phyloP scores from a whole-genome alignment of 371 early-diverging fungal genomes.

The Rhizopus arrhizus region DNA sequence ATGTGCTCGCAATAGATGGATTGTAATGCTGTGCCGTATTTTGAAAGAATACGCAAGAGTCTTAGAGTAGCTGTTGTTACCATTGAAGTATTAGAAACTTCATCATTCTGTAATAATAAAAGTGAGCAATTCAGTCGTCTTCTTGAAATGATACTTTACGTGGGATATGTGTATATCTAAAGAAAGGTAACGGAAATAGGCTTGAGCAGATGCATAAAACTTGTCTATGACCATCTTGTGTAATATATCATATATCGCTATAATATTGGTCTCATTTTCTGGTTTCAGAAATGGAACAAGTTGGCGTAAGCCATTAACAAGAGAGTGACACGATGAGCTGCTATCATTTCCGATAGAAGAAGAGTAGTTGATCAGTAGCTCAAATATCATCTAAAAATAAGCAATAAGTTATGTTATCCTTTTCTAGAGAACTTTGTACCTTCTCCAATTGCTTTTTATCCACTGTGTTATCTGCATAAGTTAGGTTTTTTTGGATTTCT shows the following conservation, averaged over 20 bases:
- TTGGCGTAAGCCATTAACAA: conserved; percentile 21
- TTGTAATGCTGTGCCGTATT: conserved; percentile 61
- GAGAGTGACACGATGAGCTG: neutral
- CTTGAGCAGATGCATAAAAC: conserved; percentile 31
- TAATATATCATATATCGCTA: conserved; percentile 21
- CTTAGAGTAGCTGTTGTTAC: conserved; percentile 67
- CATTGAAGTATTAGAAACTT: conserved; percentile 33
- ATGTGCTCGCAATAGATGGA: conserved; percentile 47
- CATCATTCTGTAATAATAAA: conserved; percentile 1
- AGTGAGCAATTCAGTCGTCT: neutral
- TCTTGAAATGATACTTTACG: conserved; percentile 14
- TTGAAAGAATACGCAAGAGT: conserved; percentile 66
- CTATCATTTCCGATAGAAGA: conserved; percentile 7
- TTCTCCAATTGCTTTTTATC: conserved; percentile 19
- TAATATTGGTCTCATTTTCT: conserved; percentile 8
- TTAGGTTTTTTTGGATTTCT: conserved; percentile 6
- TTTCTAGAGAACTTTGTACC: conserved; percentile 13
- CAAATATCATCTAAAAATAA: conserved; percentile 15
- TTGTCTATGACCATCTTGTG: conserved; percentile 28
- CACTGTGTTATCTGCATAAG: neutral
- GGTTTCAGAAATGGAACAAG: conserved; percentile 12
- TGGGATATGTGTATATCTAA: conserved; percentile 25
- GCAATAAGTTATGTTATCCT: neutral
- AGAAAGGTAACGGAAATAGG: conserved; percentile 43
- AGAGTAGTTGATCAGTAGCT: conserved; percentile 20